Evolutionary conservation across 495 filamentous ascomycete species (phyloP).

Genomic region (Letharia lupina): DNA sequence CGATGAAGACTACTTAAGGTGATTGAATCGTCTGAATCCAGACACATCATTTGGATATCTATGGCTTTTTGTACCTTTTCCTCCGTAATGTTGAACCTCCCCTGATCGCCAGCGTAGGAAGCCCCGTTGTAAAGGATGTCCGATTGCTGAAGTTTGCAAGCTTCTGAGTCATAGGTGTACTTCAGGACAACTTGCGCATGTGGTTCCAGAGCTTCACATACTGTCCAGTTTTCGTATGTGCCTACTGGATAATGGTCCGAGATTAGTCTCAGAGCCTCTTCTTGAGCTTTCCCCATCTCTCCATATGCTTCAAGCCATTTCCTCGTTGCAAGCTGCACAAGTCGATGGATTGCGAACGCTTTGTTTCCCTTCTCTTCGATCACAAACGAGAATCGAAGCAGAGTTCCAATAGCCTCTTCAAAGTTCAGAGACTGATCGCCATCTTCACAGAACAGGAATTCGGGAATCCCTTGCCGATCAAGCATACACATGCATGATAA

Average conservation of each 20-base stretch:
- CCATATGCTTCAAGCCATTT: conserved; percentile 35
- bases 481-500: conserved; percentile 38
- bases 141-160: neutral
- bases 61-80: neutral
- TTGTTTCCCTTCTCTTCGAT: neutral
- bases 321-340: conserved; percentile 39
- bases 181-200: conserved; percentile 3
- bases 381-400: neutral
- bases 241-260: conserved; percentile 30
- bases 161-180: neutral
- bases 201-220: neutral
- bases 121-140: neutral
- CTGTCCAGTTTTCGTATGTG: conserved; percentile 8
- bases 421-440: neutral
- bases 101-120: neutral
- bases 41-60: neutral
- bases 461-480: conserved; percentile 37
- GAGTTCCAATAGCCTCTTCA: neutral
- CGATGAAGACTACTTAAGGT: conserved; percentile 28
- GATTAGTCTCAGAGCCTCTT: conserved; percentile 34
- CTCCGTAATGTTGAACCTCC: neutral
- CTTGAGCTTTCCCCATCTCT: conserved; percentile 33
- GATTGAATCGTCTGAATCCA: neutral
- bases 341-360: conserved; percentile 38
- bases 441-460: conserved; percentile 11